Evolutionary conservation across 2,329 filamentous ascomycete species (phyloP).

Genomic region (Calycina herbarum): DNA sequence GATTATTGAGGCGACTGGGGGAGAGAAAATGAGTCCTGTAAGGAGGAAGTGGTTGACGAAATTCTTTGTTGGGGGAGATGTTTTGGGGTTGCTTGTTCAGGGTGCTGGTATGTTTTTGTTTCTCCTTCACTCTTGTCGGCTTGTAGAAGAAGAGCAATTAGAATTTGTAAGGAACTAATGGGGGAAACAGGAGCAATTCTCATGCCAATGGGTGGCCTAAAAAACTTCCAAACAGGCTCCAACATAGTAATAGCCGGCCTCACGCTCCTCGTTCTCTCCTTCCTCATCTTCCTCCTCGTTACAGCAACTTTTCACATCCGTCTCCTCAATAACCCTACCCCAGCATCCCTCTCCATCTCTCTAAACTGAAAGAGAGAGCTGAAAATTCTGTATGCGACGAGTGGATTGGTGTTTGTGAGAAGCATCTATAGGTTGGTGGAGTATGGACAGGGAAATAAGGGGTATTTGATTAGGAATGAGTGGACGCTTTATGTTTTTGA

Average conservation of each 20-base stretch:
- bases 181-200: not conserved
- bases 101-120: not conserved
- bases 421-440: no score
- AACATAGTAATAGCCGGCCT: conserved; percentile 10
- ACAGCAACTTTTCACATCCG: conserved; percentile 2
- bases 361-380: not conserved
- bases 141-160: no score
- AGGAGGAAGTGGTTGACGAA: conserved; percentile 37
- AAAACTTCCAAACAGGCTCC: conserved; percentile 4
- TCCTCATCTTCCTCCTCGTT: conserved; percentile 12
- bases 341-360: not conserved
- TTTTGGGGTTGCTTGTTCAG: not conserved
- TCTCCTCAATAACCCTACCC: not conserved
- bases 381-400: not conserved
- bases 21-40: conserved; percentile 39
- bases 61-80: not conserved
- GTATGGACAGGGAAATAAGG: no score
- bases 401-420: not conserved
- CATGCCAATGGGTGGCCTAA: not conserved
- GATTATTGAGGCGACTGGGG: conserved; percentile 39
- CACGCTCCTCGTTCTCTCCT: conserved; percentile 6
- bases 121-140: no score
- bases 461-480: no score
- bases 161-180: no score
- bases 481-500: no score